phyloP scores from a whole-genome alignment of 306 rosid genomes.

The Quercus glauca region DNA sequence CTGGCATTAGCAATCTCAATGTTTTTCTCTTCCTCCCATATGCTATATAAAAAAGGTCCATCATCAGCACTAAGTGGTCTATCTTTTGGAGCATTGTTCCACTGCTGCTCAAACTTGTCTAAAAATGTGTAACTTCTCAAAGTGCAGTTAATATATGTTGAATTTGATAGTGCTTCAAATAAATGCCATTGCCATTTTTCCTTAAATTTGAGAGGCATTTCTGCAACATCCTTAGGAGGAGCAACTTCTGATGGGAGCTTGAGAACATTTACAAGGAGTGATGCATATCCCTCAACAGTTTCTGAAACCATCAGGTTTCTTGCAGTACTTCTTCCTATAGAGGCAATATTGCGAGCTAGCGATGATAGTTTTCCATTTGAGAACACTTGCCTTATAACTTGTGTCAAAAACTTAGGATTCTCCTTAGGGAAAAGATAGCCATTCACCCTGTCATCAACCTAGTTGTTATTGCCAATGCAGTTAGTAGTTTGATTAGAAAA shows the following conservation, averaged over 20 bases:
- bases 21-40: constrained; percentile 89
- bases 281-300: constrained; percentile 70
- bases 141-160: constrained; percentile 40
- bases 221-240: constrained; percentile 57
- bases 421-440: constrained; percentile 86
- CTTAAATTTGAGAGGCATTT: constrained; percentile 57
- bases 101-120: constrained; percentile 62
- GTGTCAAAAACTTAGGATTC: constrained; percentile 47
- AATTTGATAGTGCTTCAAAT: constrained; percentile 57
- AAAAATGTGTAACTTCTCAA: constrained; percentile 51
- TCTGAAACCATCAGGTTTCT: constrained; percentile 70
- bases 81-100: constrained; percentile 55
- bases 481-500: constrained; percentile 35
- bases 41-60: constrained; percentile 63
- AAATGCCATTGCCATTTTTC: constrained; percentile 87
- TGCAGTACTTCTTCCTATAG: constrained; percentile 61
- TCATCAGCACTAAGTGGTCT: constrained; percentile 30
- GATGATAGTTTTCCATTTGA: constrained; percentile 67
- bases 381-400: constrained; percentile 61
- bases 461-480: constrained; percentile 31
- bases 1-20: constrained; percentile 43
- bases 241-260: constrained; percentile 81
- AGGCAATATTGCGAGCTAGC: constrained; percentile 70
- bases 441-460: constrained; percentile 91
- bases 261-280: constrained; percentile 64